Evolutionary conservation across 2,329 filamentous ascomycete genomes (phyloP).

Genomic region (Cercospora zeina): DNA sequence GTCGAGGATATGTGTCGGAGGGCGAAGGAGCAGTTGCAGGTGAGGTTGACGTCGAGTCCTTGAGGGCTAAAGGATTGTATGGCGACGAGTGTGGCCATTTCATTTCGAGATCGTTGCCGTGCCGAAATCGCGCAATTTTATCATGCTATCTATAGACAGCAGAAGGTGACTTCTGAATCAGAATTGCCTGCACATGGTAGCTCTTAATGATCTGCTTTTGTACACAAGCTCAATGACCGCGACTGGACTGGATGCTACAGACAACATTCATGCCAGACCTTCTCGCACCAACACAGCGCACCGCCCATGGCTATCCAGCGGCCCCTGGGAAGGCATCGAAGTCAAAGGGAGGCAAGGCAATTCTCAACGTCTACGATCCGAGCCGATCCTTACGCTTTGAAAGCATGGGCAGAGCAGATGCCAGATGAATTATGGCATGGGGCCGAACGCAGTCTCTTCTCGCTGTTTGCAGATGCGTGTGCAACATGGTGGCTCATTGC

Average conservation of each 20-base stretch:
- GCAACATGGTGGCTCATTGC: background rate
- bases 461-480: background rate
- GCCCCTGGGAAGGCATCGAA: background rate
- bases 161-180: too few species aligned
- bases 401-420: background rate
- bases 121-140: too few species aligned
- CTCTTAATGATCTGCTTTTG: background rate
- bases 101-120: too few species aligned
- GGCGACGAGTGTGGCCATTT: background rate
- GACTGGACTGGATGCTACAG: background rate
- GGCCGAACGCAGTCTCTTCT: background rate
- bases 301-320: background rate
- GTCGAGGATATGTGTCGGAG: slow-evolving; percentile 28
- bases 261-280: background rate
- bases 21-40: slow-evolving; percentile 24
- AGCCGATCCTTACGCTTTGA: background rate
- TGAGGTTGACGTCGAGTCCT: slow-evolving; percentile 15
- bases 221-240: background rate
- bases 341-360: background rate
- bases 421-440: background rate
- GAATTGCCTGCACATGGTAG: background rate
- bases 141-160: too few species aligned
- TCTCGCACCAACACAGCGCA: background rate
- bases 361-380: background rate
- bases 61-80: background rate